A percentile compares a stretch with the other conserved stretches of the same genome.
Evolutionary conservation across 2,329 filamentous ascomycete genomes (phyloP).

Genomic region (Tothia fuscella): DNA sequence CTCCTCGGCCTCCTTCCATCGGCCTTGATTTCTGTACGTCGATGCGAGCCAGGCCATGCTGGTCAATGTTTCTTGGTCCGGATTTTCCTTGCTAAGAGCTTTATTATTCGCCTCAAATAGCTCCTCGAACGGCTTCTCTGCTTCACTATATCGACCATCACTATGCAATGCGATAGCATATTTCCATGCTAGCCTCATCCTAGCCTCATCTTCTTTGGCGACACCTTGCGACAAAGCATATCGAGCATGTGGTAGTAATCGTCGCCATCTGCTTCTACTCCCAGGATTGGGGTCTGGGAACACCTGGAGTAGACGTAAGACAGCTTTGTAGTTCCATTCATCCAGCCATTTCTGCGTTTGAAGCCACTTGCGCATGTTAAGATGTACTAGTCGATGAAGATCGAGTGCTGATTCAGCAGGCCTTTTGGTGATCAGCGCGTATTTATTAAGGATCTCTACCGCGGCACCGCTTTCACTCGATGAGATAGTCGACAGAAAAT

Average conservation of each 20-base stretch:
- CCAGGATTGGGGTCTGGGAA: no score
- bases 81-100: conserved; percentile 8
- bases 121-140: conserved; percentile 4
- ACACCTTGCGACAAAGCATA: no score
- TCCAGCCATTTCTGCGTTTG: no score
- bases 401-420: conserved; percentile 10
- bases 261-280: no score
- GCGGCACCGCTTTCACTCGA: no score
- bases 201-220: no score
- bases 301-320: no score
- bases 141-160: conserved; percentile 7
- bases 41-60: conserved; percentile 9
- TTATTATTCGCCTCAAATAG: conserved; percentile 5
- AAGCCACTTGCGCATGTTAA: background rate
- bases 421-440: conserved; percentile 14
- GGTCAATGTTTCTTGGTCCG: conserved; percentile 2
- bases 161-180: no score
- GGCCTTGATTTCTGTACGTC: conserved; percentile 7
- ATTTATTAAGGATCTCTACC: conserved; percentile 13
- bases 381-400: conserved; percentile 16
- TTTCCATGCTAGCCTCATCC: no score
- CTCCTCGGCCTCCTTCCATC: conserved; percentile 11
- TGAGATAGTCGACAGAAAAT: no score
- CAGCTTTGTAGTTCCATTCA: no score
- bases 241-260: background rate